Percentiles rank a stretch among this genome's conserved stretches.
phyloP scores from a whole-genome alignment of 2,329 filamentous ascomycete species.

The Claviceps digitariae region DNA sequence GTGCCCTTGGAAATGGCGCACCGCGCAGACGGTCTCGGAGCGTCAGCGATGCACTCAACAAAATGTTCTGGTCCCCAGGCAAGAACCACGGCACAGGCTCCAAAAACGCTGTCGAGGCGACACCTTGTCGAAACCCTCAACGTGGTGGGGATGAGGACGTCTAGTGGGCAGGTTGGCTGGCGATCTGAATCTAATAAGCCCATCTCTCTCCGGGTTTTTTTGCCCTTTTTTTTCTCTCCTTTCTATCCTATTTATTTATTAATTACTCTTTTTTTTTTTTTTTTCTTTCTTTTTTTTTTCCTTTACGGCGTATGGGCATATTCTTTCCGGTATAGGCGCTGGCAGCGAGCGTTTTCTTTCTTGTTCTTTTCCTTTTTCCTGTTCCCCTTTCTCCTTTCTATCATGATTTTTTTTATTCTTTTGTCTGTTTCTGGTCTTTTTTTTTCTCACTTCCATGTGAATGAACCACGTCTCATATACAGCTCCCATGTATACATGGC shows the following conservation, averaged over 20 bases:
- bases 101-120: background rate
- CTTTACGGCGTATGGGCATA: background rate
- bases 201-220: too few species aligned
- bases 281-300: background rate
- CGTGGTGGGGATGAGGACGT: background rate
- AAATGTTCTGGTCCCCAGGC: slow-evolving; percentile 23
- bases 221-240: background rate
- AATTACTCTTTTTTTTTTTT: background rate
- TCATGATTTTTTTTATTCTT: background rate
- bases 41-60: slow-evolving; percentile 27
- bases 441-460: background rate
- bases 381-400: background rate
- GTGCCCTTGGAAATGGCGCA: slow-evolving; percentile 8
- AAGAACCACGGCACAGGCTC: slow-evolving; percentile 16
- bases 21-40: slow-evolving; percentile 23
- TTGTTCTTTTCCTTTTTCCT: too few species aligned
- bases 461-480: too few species aligned
- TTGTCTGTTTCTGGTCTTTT: too few species aligned
- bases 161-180: too few species aligned
- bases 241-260: background rate
- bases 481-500: too few species aligned
- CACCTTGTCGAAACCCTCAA: background rate
- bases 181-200: background rate
- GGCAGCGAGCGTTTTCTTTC: background rate
- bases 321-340: background rate